Percentiles rank a stretch among this genome's conserved stretches.
phyloP scores from a whole-genome alignment of 179 eudicot genomes.

The Heliamphora ciliata region DNA sequence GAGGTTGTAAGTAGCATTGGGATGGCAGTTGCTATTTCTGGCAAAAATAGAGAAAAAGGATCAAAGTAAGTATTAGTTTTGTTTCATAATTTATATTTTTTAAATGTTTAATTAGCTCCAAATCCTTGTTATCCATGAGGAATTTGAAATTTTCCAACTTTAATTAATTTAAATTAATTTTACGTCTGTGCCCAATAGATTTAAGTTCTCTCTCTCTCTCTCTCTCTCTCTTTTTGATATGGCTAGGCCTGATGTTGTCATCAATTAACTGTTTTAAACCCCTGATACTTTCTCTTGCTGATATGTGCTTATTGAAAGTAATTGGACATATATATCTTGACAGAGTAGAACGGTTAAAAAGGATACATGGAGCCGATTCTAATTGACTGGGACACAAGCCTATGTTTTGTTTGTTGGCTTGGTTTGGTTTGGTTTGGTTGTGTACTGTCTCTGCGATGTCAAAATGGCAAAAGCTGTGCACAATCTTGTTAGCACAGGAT shows the following conservation, averaged over 20 bases:
- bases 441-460: background rate
- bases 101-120: background rate
- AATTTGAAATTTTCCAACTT: background rate
- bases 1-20: constrained; percentile 36
- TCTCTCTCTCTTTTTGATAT: background rate
- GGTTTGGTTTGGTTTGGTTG: no score
- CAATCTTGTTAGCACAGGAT: background rate
- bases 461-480: background rate
- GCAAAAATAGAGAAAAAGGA: constrained; percentile 27
- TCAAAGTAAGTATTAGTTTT: constrained; percentile 36
- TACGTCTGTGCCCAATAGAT: background rate
- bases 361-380: no score
- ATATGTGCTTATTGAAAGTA: no score
- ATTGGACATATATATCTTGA: no score
- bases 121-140: background rate
- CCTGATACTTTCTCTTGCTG: no score
- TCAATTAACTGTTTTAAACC: background rate
- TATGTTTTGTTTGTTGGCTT: no score
- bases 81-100: background rate
- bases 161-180: background rate
- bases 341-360: no score
- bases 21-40: constrained; percentile 24
- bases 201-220: background rate
- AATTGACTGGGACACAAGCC: no score
- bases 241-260: background rate